Percentiles rank a stretch among this genome's conserved stretches.
Conservation (phyloP, 192 early-diverging fungal genomes). For the Rhizophagus clarus region DNA sequence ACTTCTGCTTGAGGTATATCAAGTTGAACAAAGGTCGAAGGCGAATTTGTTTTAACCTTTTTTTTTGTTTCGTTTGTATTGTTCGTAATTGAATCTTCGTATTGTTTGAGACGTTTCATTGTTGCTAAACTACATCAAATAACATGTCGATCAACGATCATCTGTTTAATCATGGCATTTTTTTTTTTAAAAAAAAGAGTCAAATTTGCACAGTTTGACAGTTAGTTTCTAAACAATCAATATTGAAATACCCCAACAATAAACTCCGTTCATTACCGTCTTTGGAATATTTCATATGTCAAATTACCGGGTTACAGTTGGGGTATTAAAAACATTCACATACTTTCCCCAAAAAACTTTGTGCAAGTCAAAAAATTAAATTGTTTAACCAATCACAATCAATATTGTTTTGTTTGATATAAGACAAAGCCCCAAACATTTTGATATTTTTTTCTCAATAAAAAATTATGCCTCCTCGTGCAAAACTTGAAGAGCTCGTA, state of each 20-base stretch:
- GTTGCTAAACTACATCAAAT: too few species aligned
- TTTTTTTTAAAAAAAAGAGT: too few species aligned
- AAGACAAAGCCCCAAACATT: too few species aligned
- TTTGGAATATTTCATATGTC: background rate
- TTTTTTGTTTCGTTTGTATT: background rate
- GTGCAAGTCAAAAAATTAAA: background rate
- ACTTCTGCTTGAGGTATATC: constrained; percentile 14
- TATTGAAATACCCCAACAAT: background rate
- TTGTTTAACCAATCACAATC: background rate
- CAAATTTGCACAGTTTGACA: too few species aligned
- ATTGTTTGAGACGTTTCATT: background rate
- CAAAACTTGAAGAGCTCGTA: background rate
- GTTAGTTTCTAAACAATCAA: too few species aligned
- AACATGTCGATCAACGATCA: too few species aligned
- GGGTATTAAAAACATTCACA: too few species aligned
- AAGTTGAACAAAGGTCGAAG: background rate
- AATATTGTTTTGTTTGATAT: background rate
- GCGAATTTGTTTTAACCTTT: background rate
- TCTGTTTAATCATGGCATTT: too few species aligned
- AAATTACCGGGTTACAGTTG: background rate
- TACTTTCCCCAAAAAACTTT: background rate
- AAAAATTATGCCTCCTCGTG: background rate
- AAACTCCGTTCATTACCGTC: background rate
- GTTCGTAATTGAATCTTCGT: too few species aligned
- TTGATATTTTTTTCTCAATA: background rate